These are phyloP conservation scores for Mortierella sp. DNA, from an alignment of 371 early-diverging fungal species.

Conservation along the genomic window DNA sequence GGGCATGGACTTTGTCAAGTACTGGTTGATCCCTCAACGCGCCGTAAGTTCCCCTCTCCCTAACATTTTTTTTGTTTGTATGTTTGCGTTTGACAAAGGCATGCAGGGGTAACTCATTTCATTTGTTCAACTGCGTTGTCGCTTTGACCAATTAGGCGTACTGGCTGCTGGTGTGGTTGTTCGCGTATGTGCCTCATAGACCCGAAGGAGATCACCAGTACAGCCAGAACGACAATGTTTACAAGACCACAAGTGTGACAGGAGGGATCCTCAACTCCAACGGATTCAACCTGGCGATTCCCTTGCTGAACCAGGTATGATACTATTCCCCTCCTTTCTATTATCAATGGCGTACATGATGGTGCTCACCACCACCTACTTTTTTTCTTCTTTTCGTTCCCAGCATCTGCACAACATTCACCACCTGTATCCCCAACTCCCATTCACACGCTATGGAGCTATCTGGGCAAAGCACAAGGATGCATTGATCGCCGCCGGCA, in stretches of 20 bases:
- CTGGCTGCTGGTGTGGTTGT: constrained; percentile 50
- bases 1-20: constrained; percentile 43
- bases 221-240: constrained; percentile 42
- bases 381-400: background rate
- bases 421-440: constrained; percentile 52
- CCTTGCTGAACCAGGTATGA: constrained; percentile 40
- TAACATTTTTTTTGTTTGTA: background rate
- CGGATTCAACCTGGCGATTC: constrained; percentile 51
- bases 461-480: constrained; percentile 56
- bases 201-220: constrained; percentile 38
- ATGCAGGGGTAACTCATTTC: background rate
- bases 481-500: constrained; percentile 44
- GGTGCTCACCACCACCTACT: background rate
- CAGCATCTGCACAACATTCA: constrained; percentile 54
- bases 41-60: constrained; percentile 15
- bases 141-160: constrained; percentile 45
- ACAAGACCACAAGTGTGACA: constrained; percentile 53
- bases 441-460: constrained; percentile 44
- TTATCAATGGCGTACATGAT: background rate
- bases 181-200: constrained; percentile 52
- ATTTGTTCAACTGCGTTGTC: background rate
- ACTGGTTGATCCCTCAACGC: constrained; percentile 51
- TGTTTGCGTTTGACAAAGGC: background rate
- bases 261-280: constrained; percentile 48
- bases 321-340: no score